A percentile compares a stretch with the other conserved stretches of the same genome.
These are phyloP conservation scores for Paecilomyces sp. DNA, from an alignment of 2,329 filamentous ascomycete species.

Conservation along the genomic window DNA sequence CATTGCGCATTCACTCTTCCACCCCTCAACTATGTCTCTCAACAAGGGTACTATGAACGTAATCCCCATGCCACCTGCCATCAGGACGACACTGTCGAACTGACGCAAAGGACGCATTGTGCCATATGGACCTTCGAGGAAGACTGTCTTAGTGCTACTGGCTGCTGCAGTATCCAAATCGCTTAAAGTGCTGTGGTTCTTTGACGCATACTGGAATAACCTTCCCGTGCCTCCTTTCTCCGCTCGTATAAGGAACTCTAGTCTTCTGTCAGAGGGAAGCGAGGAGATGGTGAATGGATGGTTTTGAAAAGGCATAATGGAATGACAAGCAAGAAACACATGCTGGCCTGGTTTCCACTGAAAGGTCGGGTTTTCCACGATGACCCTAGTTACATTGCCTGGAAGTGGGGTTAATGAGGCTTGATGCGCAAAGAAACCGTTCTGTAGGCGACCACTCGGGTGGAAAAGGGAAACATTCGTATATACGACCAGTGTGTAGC, in stretches of 20 bases:
- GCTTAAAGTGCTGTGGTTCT: slow-evolving; percentile 20
- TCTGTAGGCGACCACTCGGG: slow-evolving; percentile 6
- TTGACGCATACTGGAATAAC: slow-evolving; percentile 46
- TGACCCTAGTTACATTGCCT: slow-evolving; percentile 50
- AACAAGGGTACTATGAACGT: slow-evolving; percentile 53
- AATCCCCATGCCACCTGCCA: slow-evolving; percentile 55
- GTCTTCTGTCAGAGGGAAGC: slow-evolving; percentile 46
- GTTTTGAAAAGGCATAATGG: slow-evolving; percentile 50
- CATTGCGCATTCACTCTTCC: slow-evolving; percentile 26
- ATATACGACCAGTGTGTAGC: slow-evolving; percentile 29
- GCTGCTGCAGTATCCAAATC: slow-evolving; percentile 5
- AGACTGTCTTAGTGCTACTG: slow-evolving; percentile 27
- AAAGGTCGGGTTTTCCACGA: slow-evolving; percentile 48
- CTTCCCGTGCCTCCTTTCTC: slow-evolving; percentile 47
- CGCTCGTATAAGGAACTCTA: slow-evolving; percentile 52
- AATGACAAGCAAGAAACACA: slow-evolving; percentile 53
- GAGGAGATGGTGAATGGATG: slow-evolving; percentile 60
- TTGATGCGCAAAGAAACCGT: slow-evolving; percentile 30
- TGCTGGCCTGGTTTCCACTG: slow-evolving; percentile 58
- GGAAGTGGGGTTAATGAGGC: slow-evolving; percentile 45
- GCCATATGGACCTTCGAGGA: slow-evolving; percentile 51
- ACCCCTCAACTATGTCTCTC: slow-evolving; percentile 47
- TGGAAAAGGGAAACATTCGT: slow-evolving; percentile 38
- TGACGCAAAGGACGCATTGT: slow-evolving; percentile 46
- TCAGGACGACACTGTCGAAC: slow-evolving; percentile 54